These are phyloP conservation scores for Liquidambar formosana DNA, from an alignment of 164 flowering plant species.

Conservation along the genomic window DNA sequence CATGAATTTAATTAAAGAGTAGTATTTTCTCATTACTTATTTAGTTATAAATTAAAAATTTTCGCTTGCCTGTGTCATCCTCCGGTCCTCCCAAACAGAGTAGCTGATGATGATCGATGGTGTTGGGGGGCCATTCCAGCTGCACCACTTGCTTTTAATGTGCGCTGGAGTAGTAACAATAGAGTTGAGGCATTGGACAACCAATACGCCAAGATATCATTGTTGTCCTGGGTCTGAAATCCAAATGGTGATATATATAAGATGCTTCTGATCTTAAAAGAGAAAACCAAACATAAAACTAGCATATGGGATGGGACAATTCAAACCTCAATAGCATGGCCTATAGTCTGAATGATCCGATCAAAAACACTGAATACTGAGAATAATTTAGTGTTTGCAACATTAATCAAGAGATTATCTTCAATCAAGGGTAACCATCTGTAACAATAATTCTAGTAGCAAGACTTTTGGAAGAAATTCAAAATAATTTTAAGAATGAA, in stretches of 20 bases:
- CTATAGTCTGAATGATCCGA: conserved; percentile 90
- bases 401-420: no score
- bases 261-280: background rate
- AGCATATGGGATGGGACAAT: conserved; percentile 2
- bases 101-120: conserved; percentile 83
- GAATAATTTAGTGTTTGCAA: no score
- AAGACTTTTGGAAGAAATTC: no score
- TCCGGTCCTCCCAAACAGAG: conserved; percentile 89
- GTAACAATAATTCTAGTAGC: no score
- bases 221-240: conserved; percentile 81
- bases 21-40: background rate
- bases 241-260: conserved; percentile 8
- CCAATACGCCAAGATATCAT: conserved; percentile 91
- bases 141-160: conserved; percentile 95
- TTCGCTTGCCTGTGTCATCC: conserved; percentile 82
- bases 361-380: conserved; percentile 97
- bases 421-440: no score
- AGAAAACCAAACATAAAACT: background rate
- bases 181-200: conserved; percentile 94
- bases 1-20: background rate
- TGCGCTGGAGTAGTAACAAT: conserved; percentile 85
- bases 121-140: conserved; percentile 95
- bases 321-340: conserved; percentile 92
- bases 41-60: background rate
- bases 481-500: no score